phyloP scores from a whole-genome alignment of 2,329 filamentous ascomycete genomes.

The Tricladium varicosporioides region DNA sequence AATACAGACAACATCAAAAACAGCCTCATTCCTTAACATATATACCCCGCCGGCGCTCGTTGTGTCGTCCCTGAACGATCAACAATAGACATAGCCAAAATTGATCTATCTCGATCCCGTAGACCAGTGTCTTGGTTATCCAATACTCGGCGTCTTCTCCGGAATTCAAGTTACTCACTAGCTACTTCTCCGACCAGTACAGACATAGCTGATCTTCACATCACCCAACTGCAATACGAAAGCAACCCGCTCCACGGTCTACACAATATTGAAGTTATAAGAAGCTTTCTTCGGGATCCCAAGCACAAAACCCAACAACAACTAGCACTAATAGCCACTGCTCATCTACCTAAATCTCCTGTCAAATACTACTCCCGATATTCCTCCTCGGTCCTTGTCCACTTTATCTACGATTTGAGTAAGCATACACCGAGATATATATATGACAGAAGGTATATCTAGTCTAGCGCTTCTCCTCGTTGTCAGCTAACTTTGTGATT shows the following conservation, averaged over 20 bases:
- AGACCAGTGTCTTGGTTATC: neutral
- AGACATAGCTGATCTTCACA: neutral
- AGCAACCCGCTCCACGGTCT: neutral
- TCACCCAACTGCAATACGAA: neutral
- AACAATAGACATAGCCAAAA: neutral
- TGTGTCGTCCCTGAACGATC: no score
- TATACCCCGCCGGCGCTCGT: no score
- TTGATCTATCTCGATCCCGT: neutral
- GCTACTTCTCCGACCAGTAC: neutral
- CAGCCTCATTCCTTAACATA: no score
- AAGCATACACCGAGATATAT: constrained; percentile 1
- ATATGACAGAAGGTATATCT: neutral
- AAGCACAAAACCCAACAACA: neutral
- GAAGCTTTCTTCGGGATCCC: neutral
- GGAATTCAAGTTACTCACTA: neutral
- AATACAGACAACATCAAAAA: neutral
- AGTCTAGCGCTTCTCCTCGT: neutral
- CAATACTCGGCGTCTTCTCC: neutral
- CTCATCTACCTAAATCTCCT: neutral
- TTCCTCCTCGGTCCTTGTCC: neutral
- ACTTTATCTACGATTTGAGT: neutral
- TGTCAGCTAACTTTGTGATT: neutral
- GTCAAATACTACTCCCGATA: neutral
- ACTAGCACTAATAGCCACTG: neutral
- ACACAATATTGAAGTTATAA: neutral